A percentile compares a stretch with the other conserved stretches of the same genome.
Evolutionary conservation across 306 rosid species (phyloP).

Genomic region (Trifolium dubium): DNA sequence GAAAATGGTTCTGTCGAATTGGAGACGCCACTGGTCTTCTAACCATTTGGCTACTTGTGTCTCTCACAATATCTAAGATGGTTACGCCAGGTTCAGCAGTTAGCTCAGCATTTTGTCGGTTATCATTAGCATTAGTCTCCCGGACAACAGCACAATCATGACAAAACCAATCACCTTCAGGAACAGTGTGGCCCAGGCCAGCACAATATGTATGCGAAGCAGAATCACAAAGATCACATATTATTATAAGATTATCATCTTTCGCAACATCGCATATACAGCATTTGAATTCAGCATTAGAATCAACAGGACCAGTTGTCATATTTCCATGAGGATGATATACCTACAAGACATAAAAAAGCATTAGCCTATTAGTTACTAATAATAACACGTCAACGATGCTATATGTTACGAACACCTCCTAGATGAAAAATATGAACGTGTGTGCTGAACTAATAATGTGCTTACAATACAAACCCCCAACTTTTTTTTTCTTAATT

Average conservation of each 20-base stretch:
- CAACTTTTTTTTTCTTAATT: no score
- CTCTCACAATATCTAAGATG: slow-evolving; percentile 44
- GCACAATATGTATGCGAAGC: slow-evolving; percentile 82
- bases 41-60: slow-evolving; percentile 35
- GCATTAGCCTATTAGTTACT: not conserved
- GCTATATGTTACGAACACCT: no score
- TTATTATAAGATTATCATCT: slow-evolving; percentile 65
- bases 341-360: slow-evolving; percentile 47
- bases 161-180: slow-evolving; percentile 95
- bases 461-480: no score
- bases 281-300: slow-evolving; percentile 57
- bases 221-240: slow-evolving; percentile 75
- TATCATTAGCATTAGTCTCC: slow-evolving; percentile 34
- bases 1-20: slow-evolving; percentile 31
- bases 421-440: no score
- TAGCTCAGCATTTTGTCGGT: slow-evolving; percentile 31
- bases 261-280: slow-evolving; percentile 49
- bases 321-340: slow-evolving; percentile 47
- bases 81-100: slow-evolving; percentile 32
- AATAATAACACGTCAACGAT: not conserved
- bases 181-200: slow-evolving; percentile 73
- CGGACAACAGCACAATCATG: slow-evolving; percentile 57
- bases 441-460: no score
- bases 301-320: slow-evolving; percentile 48
- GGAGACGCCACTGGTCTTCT: slow-evolving; percentile 36